Evolutionary conservation across 768 basidiomycete genomes (phyloP), one percentile per base, ranked within the genome.

Genomic region (Sistotremastrum suecicum): DNA sequence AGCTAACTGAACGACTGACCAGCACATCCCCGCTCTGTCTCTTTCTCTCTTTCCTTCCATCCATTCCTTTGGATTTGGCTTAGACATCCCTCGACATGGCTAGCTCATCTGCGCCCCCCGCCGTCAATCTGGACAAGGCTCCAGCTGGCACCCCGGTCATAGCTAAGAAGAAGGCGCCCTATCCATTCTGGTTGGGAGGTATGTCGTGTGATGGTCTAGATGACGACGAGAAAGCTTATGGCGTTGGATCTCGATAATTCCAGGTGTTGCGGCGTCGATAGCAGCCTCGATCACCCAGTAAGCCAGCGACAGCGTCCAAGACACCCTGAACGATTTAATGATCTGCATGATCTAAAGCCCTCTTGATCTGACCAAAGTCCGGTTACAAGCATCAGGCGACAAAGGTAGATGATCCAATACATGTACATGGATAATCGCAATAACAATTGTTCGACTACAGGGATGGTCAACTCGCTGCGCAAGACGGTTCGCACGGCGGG

Each of bases 301-400:
- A 52, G 76, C 61, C 7, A 29, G 11, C 45, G 43, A 41, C 45
- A 42, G 7, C 37, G 35, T 3, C 3, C 41, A 32, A 4, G 29
- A 7, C 33, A 12, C 38, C 11, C 7, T 34, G 28, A 30, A 33
- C 9, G 28, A 34, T 11, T 28, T 29, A 41, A 35, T 30, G 6
- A 10, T 35, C 7, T 37, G 6, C 11, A 9, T 7, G 28, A 4
- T 20, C 10, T 8, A n/a, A 46, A 83, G 82, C 60, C 86, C 87
- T 31, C 66, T 90, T 42, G 86, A 90, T 67, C 70, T 92, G 46
- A 92, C 89, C 29, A 92, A 92, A 70, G 86, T 90, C 59, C 75
- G 89, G 45, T 66, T 94, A 48, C 89, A 94, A 61, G 88, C 89
- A 4, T 85, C 86, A 1, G 89, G 87, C 37, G 89, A 92, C 66